Base-by-base conservation (phyloP, 176 grass and related monocot genomes). In the Melocanna baccifera region DNA sequence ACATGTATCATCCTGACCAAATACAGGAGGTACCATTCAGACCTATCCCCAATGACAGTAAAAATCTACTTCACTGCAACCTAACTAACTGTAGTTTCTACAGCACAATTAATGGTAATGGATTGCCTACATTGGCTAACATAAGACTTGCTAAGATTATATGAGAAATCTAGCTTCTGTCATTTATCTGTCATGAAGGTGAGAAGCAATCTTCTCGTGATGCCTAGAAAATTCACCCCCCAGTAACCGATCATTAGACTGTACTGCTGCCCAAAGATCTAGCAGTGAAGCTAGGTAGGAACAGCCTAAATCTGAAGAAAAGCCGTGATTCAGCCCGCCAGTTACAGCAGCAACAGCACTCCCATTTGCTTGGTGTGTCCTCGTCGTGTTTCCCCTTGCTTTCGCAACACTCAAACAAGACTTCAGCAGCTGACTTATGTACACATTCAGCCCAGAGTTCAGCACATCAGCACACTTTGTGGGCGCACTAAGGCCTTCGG, bases 371-470 rank as follows among this genome's bases (percentile, higher is more conserved):
- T 52, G 73, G 9, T 2, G 15, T 12, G 30, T 59, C 73, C 40
- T 82, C 29, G 0, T 4, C 3, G 14, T 69, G n/a, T 52, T 79
- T 68, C 50, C 45, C 79, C 92, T 94, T 67, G 87, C 82, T 62
- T 71, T 91, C 11, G 89, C 94, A 64, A 94, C 73, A 42, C 88
- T 88, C 36, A 89, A 62, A 87, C 87, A 89, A 51, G 89, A 77
- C 62, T 65, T 87, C 61, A 97, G 81, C 86, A 97, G 72, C 67
- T 72, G 77, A 61, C 51, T 59, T 71, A 97, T 25, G 91, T 86
- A 85, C 23, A 57, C 40, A 83, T 97, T 91, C 71, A 97, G 55
- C 61, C 89, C 90, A 86, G 84, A 72, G 81, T 97, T 97, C 66
- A 97, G 82, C 37, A 75, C 75, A 90, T 92, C 86, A 83, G 87